Evolutionary conservation across 2,329 filamentous ascomycete genomes (phyloP).

Genomic region (Scedosporium dehoogii): DNA sequence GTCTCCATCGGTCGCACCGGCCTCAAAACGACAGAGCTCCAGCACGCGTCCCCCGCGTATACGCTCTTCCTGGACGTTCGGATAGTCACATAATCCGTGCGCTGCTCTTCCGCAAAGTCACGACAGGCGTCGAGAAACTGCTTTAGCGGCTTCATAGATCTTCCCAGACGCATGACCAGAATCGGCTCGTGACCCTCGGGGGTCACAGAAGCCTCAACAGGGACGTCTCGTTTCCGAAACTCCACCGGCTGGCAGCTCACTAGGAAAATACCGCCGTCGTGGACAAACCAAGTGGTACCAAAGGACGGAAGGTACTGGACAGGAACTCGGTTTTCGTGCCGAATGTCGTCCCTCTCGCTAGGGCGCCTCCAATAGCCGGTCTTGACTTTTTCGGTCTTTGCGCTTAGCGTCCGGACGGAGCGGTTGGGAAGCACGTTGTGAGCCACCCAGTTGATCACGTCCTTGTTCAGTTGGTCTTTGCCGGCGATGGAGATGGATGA

Average conservation of each 20-base stretch:
- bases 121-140: constrained; percentile 19
- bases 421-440: constrained; percentile 22
- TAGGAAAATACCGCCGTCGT: constrained; percentile 22
- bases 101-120: constrained; percentile 22
- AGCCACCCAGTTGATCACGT: constrained; percentile 28
- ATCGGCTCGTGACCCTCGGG: constrained; percentile 26
- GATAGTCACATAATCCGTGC: constrained; percentile 24
- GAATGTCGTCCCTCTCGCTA: constrained; percentile 18
- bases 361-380: constrained; percentile 15
- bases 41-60: constrained; percentile 16
- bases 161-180: constrained; percentile 27
- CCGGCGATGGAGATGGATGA: constrained; percentile 25
- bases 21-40: constrained; percentile 31
- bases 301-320: constrained; percentile 28
- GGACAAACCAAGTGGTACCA: constrained; percentile 25
- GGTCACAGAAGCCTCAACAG: constrained; percentile 21
- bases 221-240: constrained; percentile 11
- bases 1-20: constrained; percentile 64
- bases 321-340: constrained; percentile 22
- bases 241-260: constrained; percentile 20
- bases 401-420: constrained; percentile 22
- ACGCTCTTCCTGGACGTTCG: constrained; percentile 17
- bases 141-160: constrained; percentile 21
- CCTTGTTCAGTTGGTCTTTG: constrained; percentile 25
- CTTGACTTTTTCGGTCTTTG: constrained; percentile 20